These are phyloP conservation scores for Boletus hoseneyae DNA, from an alignment of 1,284 basidiomycete species.

Conservation along the genomic window DNA sequence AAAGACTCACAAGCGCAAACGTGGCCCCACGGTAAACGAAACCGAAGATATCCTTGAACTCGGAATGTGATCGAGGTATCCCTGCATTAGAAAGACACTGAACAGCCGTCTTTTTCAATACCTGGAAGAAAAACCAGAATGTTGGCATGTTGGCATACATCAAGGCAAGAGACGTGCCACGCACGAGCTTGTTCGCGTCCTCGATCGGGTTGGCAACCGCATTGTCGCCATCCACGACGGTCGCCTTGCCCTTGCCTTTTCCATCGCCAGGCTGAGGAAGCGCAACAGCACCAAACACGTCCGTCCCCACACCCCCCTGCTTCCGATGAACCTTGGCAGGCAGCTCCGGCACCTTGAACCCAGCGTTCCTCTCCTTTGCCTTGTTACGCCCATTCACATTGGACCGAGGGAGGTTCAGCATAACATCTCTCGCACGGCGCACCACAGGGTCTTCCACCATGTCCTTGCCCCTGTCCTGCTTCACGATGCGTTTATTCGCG, in stretches of 20 bases:
- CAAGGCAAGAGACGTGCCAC: conserved; percentile 10
- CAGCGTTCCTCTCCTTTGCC: background rate
- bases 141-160: background rate
- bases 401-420: conserved; percentile 35
- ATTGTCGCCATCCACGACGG: conserved; percentile 1
- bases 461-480: conserved; percentile 11
- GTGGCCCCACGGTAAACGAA: conserved; percentile 51
- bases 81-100: conserved; percentile 39
- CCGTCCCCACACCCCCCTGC: conserved; percentile 34
- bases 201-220: conserved; percentile 30
- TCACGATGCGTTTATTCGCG: conserved; percentile 19
- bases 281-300: conserved; percentile 47
- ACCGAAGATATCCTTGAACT: conserved; percentile 58
- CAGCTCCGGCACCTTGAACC: conserved; percentile 51
- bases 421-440: conserved; percentile 34
- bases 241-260: conserved; percentile 28
- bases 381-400: conserved; percentile 14
- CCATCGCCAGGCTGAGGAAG: conserved; percentile 22
- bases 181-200: conserved; percentile 42
- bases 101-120: conserved; percentile 43
- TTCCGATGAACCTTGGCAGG: conserved; percentile 33
- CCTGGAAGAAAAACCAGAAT: conserved; percentile 25
- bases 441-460: conserved; percentile 28
- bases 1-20: conserved; percentile 50
- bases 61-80: conserved; percentile 53